Evolutionary conservation across 129 eudicot species (phyloP), one percentile per base, ranked within the genome.

Genomic region (Glebionis coronaria): DNA sequence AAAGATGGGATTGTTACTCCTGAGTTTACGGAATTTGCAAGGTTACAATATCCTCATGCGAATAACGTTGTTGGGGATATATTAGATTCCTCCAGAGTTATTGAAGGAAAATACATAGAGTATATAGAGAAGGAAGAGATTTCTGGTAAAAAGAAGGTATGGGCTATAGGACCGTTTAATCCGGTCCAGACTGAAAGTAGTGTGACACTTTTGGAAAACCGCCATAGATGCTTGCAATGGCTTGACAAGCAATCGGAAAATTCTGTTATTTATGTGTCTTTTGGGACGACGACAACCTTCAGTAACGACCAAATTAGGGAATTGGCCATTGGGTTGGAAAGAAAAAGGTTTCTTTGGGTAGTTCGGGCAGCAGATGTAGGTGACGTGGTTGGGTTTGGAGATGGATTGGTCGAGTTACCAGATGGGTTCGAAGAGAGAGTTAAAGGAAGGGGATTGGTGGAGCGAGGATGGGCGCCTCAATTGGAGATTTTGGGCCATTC

Each of bases 91-190:
- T 61, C 47, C 1, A 60, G 65, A 29, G 65, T 35, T 15, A 35
- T 60, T 8, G 65, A 60, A 31, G 65, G 65, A 3, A 8, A 44
- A 18, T 70, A 38, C 8, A 13, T 57, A 16, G 44, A n/a, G 23
- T 60, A 60, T 31, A 2, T 60, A 60, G 65, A 60, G 65, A 60
- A 45, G 10, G 49, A 60, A 60, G 65, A 60, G 47, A 14, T 51
- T 4, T 14, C 11, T 5, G 61, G 60, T 15, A 50, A 27, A 23
- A 56, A 19, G 14, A 60, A 35, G 66, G 57, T 57, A 45, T 57
- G 74, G 58, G 74, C 66, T 7, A 31, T 70, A 15, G 74, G 74
- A 10, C 74, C 74, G 2, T 4, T 58, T 46, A 60, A 60, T 29
- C 47, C 47, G 14, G 47, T 60, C 47, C 47, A 60, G 12, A n/a